Base-by-base conservation (phyloP, 2,329 filamentous ascomycete species). In the Alternaria viburni region DNA sequence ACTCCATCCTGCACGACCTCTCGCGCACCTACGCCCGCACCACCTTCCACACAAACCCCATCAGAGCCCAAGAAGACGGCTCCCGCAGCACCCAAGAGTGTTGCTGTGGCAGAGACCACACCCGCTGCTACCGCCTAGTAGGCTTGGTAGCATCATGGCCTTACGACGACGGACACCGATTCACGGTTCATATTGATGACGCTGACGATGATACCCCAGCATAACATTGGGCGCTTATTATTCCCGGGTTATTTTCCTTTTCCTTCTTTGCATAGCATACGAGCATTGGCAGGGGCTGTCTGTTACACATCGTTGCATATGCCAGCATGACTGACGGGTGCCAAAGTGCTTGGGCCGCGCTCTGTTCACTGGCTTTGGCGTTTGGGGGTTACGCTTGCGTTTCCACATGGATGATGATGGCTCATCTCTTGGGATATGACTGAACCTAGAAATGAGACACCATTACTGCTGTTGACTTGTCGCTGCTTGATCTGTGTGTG, bases 281-380 rank as follows among this genome's bases (percentile, higher is more conserved):
- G 59, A 68, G 72, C 69, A 76, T 73, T 26, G 69, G 65, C 59
- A 71, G 54, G 66, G 62, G 43, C 54, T 61, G 56, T 62, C 23
- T 51, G 41, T 45, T 54, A 54, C 32, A 57, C 41, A 66, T 62
- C 32, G 64, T 67, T 70, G 69, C 71, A 74, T 74, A 72, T 71
- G 60, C 67, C 64, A 68, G 64, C 66, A 66, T 69, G 65, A 67
- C 56, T 17, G 65, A 67, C 65, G 55, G 74, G 76, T 75, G 72
- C 76, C 76, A 76, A 78, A 78, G 76, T 77, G 76, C 76, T 78
- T 77, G 76, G 76, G 74, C 74, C 70, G 62, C 56, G 61, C 69
- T 61, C 68, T 68, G 68, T 62, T 46, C 57, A 61, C 64, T 70
- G 70, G 72, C 70, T 72, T 62, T 61, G 75, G 74, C 71, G 75